Percentiles rank a stretch among this genome's conserved stretches.
Conservation (phyloP, 257 asterid species). For the Linderniella brevidens region DNA sequence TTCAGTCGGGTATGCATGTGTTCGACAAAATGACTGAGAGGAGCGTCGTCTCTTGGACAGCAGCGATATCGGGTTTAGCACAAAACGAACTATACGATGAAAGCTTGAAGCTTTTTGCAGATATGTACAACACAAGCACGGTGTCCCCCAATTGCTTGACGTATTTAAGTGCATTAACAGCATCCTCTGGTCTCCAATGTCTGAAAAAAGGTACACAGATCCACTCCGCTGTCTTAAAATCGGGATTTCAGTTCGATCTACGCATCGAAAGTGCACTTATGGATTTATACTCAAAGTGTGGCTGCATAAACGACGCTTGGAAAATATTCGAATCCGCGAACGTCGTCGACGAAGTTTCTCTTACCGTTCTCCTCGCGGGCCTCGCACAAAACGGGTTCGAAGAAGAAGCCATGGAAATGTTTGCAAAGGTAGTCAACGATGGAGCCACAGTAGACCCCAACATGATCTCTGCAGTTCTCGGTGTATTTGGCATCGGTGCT, state of each 20-base stretch:
- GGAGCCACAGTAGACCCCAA: constrained; percentile 41
- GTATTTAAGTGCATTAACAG: constrained; percentile 42
- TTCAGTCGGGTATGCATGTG: constrained; percentile 36
- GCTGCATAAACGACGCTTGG: constrained; percentile 49
- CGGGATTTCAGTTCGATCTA: constrained; percentile 53
- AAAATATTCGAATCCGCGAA: constrained; percentile 55
- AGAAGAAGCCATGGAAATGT: constrained; percentile 57
- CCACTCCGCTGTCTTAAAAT: constrained; percentile 49
- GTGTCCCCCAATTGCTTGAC: constrained; percentile 52
- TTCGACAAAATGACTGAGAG: constrained; percentile 50
- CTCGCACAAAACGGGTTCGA: constrained; percentile 65
- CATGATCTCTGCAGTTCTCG: constrained; percentile 59
- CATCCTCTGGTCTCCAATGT: constrained; percentile 63
- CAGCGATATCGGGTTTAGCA: constrained; percentile 58
- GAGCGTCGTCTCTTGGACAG: constrained; percentile 86
- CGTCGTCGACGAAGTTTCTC: constrained; percentile 47
- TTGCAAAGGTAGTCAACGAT: constrained; percentile 40
- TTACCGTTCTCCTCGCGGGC: constrained; percentile 61
- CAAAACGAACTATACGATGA: constrained; percentile 36
- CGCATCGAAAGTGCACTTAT: constrained; percentile 62
- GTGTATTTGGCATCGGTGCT: constrained; percentile 34
- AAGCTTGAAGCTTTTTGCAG: constrained; percentile 45
- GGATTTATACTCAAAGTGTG: constrained; percentile 83
- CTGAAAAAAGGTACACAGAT: constrained; percentile 55
- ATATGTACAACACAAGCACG: constrained; percentile 23